These are phyloP conservation scores for sorghum (Sorghum bicolor) DNA, from an alignment of 176 grass and related monocot species.

Conservation along the genomic window Sorghum_bicolor_NCBIv3 NC_012873.2:47968501-47969000, in stretches of 20 bases:
- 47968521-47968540: too few species aligned
- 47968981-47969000: not conserved
- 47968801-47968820: conserved; percentile 87
- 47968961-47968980: not conserved
- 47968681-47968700: not conserved
- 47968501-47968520: too few species aligned
- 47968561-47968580: not conserved
- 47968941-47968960: conserved; percentile 7
- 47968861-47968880: conserved; percentile 17
- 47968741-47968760: conserved; percentile 8
- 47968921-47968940: not conserved
- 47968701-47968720: conserved; percentile 21
- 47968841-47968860: conserved; percentile 61
- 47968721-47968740: not conserved
- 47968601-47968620: not conserved
- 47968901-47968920: not conserved
- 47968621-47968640: not conserved
- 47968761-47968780: conserved; percentile 22
- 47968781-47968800: conserved; percentile 40
- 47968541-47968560: too few species aligned
- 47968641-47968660: not conserved
- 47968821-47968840: conserved; percentile 64
- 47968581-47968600: not conserved
- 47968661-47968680: not conserved
- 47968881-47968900: conserved; percentile 6